Conservation (phyloP, 2,329 filamentous ascomycete genomes). For the Colletotrichum orbiculare region DNA sequence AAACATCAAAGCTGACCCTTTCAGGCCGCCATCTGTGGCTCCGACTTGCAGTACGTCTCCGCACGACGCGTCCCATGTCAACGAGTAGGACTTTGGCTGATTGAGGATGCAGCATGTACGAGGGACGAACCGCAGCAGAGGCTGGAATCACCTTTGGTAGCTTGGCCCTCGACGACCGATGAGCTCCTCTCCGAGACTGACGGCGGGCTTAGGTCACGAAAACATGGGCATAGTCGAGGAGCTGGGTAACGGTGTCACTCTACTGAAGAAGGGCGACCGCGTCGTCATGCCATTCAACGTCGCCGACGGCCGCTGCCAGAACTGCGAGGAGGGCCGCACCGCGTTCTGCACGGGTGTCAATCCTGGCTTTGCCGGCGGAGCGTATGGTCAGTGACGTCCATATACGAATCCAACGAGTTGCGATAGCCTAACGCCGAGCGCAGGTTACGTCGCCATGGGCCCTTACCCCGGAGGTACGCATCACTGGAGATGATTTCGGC, state of each 20-base stretch:
- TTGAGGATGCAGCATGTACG: slow-evolving; percentile 65
- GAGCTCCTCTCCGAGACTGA: background rate
- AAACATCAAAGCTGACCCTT: background rate
- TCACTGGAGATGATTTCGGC: slow-evolving; percentile 42
- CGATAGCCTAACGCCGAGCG: background rate
- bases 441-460: slow-evolving; percentile 70
- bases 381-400: slow-evolving; percentile 42
- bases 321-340: slow-evolving; percentile 72
- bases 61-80: slow-evolving; percentile 27
- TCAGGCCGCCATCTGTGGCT: slow-evolving; percentile 64
- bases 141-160: slow-evolving; percentile 69
- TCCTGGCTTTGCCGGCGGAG: slow-evolving; percentile 50
- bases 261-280: slow-evolving; percentile 71
- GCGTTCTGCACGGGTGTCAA: slow-evolving; percentile 71
- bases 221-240: slow-evolving; percentile 70
- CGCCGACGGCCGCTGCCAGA: slow-evolving; percentile 70
- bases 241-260: slow-evolving; percentile 67
- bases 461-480: slow-evolving; percentile 51
- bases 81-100: slow-evolving; percentile 37
- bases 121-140: slow-evolving; percentile 72
- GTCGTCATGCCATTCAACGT: slow-evolving; percentile 76
- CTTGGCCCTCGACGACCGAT: slow-evolving; percentile 3
- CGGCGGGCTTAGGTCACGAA: slow-evolving; percentile 56
- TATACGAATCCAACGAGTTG: background rate
- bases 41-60: slow-evolving; percentile 55